Evolutionary conservation across 768 basidiomycete species (phyloP), one percentile per base, ranked within the genome.

Genomic region (Auriscalpium orientale): DNA sequence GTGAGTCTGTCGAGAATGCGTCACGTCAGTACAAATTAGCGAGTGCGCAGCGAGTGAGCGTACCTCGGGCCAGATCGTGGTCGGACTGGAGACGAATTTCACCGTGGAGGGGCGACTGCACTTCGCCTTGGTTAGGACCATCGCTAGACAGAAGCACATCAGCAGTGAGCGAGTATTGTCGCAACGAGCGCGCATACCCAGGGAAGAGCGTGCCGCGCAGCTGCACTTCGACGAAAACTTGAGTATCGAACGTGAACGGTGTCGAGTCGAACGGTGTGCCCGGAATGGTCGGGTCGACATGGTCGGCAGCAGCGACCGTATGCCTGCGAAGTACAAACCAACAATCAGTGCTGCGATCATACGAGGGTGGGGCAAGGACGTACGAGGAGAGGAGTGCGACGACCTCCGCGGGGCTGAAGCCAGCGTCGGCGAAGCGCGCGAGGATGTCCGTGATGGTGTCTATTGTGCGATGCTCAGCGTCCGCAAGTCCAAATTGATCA

Each of bases 71-170:
- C 37, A 67, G 34, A 15, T 21, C 51, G 28, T 65, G 67, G 66
- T 79, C 76, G 45, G 77, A 79, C 59, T 75, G 72, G 37, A 80
- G 64, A 40, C 77, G 74, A n/a, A 80, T 64, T 58, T 74, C 75
- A 43, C 76, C 75, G 15, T 56, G 59, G 37, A 78, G 64, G 15
- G 74, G 70, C 0, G 75, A 72, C 53, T 68, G 43, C 3, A 72
- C 72, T 57, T 78, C 74, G 44, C 76, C 76, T 22, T 65, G 60
- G 58, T 72, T 73, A n/a, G 66, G 66, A 22, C 66, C 67, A 13
- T 66, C 66, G 15, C 77, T 75, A 28, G 28, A 68, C 37, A 33
- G 33, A 10, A 45, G 9, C 34, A 34, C 34, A 35, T 49, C 34
- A n/a, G 35, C 4, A 28, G 4, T 28, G 28, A 4, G 15, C 15